Conservation (phyloP, 176 grass and related monocot genomes). For the Cenchrus fungigraminus region DNA sequence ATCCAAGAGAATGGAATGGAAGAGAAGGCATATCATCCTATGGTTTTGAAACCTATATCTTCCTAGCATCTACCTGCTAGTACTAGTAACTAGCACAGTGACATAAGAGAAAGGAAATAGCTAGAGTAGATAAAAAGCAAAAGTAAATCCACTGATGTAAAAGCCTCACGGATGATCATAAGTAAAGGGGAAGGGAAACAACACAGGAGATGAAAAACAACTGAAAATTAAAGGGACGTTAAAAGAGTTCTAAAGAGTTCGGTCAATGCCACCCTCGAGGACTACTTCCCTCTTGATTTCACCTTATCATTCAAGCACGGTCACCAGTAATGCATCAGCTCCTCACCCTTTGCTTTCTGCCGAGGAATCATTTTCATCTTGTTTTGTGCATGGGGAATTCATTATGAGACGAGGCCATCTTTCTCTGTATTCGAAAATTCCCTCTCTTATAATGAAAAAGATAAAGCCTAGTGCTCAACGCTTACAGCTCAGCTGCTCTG, state of each 20-base stretch:
- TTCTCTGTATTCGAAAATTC: slow-evolving; percentile 51
- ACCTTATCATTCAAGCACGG: slow-evolving; percentile 59
- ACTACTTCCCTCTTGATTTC: slow-evolving; percentile 57
- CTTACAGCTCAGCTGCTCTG: slow-evolving; percentile 40
- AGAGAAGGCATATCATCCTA: slow-evolving; percentile 76
- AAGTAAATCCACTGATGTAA: slow-evolving; percentile 87
- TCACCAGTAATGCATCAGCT: slow-evolving; percentile 42
- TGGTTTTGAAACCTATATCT: slow-evolving; percentile 69
- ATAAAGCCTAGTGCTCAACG: slow-evolving; percentile 40
- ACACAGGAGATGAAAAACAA: slow-evolving; percentile 59
- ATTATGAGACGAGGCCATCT: slow-evolving; percentile 55
- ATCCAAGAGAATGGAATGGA: slow-evolving; percentile 86
- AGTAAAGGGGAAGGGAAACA: slow-evolving; percentile 60
- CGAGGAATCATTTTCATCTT: slow-evolving; percentile 55
- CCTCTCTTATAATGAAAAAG: slow-evolving; percentile 57
- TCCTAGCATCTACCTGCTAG: slow-evolving; percentile 49
- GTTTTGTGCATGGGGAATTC: slow-evolving; percentile 50
- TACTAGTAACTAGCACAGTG: slow-evolving; percentile 42
- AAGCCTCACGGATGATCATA: slow-evolving; percentile 54
- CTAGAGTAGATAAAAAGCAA: slow-evolving; percentile 64
- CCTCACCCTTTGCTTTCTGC: slow-evolving; percentile 49
- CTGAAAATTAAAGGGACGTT: slow-evolving; percentile 38
- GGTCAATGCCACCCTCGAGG: slow-evolving; percentile 71
- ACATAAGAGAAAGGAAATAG: slow-evolving; percentile 48
- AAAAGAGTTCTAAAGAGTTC: slow-evolving; percentile 66